Percentiles rank a stretch among this genome's conserved stretches.
Conservation (phyloP, 768 basidiomycete genomes). For the Omphalotus guepiniiformis region DNA sequence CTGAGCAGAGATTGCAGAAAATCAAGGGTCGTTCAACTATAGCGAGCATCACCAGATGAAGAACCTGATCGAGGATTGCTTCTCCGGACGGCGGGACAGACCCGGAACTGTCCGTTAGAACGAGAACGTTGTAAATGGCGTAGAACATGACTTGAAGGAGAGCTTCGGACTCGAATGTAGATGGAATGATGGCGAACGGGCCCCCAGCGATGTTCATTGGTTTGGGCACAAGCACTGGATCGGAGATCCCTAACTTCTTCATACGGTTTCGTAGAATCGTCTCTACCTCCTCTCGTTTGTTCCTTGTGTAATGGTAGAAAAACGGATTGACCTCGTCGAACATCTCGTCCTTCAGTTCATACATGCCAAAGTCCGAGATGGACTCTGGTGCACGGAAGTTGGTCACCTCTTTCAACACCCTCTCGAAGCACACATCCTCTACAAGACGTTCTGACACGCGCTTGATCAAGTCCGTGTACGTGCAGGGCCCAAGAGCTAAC, state of each 20-base stretch:
- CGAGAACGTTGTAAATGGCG: conserved; percentile 69
- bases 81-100: conserved; percentile 75
- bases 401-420: conserved; percentile 73
- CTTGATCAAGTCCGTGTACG: conserved; percentile 89
- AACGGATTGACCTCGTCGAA: conserved; percentile 92
- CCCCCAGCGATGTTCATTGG: conserved; percentile 57
- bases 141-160: conserved; percentile 83
- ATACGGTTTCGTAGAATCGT: conserved; percentile 61
- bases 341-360: conserved; percentile 79
- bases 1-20: conserved; percentile 57
- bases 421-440: conserved; percentile 80
- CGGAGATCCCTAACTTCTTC: conserved; percentile 46
- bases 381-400: conserved; percentile 79
- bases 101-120: conserved; percentile 52
- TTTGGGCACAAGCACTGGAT: conserved; percentile 75
- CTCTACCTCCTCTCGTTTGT: conserved; percentile 90
- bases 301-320: conserved; percentile 93
- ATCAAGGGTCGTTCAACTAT: conserved; percentile 62
- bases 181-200: conserved; percentile 64
- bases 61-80: conserved; percentile 82
- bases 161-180: conserved; percentile 63
- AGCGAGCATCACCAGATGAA: conserved; percentile 85
- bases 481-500: conserved; percentile 80
- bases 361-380: conserved; percentile 75
- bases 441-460: conserved; percentile 86